Evolutionary conservation across 1,284 basidiomycete genomes (phyloP), one percentile per base, ranked within the genome.

Genomic region (Ustilago bromivora): DNA sequence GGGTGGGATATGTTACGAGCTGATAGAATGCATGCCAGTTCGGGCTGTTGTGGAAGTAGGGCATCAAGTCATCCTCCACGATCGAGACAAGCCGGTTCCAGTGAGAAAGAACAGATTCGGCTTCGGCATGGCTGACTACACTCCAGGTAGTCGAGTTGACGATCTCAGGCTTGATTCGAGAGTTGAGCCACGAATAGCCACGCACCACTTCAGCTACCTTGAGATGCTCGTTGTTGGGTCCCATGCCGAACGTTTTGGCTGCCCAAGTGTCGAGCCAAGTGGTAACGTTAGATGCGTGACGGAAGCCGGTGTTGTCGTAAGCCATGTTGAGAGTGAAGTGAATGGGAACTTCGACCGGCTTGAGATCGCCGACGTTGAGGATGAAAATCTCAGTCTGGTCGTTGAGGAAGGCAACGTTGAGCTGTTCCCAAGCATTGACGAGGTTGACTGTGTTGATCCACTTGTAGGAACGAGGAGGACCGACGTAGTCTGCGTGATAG

Each of bases 321-420:
- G 89, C 91, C 56, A 90, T 89, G 19, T 87, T 88, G 73, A 92
- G 87, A 88, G 91, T 92, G 83, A 91, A 92, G 74, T 92, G 91
- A 28, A 88, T 90, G 52, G 91, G 89, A 7, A 78, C 75, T 79
- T 93, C 92, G 78, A 91, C 91, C 0, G 91, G 91, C 82, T 93
- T 93, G 43, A 93, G 85, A 78, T 93, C 92, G 23, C 91, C 92
- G 40, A 87, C 86, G 64, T 88, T 88, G 60, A 87, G 73, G 38
- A 88, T 86, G 82, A 86, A 87, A 13, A 86, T 78, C 34, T 68
- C 71, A 68, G 55, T 83, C 78, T 53, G 87, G 75, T 19, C 77
- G 51, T 71, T 71, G 55, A 46, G 53, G 51, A 71, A 71, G 62
- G 46, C 79, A 35, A 47, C 76, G 56, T 54, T 78, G 66, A 57